Evolutionary conservation across 352 stramenopile genomes (phyloP), one percentile per base, ranked within the genome.

Genomic region (Peronosclerospora sorghi): DNA sequence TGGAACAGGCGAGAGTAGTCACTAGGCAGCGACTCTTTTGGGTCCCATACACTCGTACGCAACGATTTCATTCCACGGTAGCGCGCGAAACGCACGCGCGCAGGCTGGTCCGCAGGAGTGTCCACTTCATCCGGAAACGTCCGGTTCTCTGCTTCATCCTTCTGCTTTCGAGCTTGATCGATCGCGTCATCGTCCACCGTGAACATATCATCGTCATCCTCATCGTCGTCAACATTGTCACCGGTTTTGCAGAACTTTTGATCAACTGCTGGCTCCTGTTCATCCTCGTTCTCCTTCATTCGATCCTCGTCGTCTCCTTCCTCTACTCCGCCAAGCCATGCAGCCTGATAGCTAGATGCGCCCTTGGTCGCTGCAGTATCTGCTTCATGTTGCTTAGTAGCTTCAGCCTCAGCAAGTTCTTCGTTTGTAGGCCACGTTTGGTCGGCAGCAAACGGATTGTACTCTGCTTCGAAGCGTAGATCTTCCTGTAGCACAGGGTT

Each of bases 51-150:
- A 46, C 85, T 97, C 45, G 91, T 98, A 20, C 94, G 86, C 53
- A 99, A 96, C 36, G 73, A 96, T 66, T 98, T 97, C 35, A 99
- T 74, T 8, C 91, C 92, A 30, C 96, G 87, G 82, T 98, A 98
- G 5, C 78, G 78, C 13, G 79, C 79, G 47, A 92, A 90, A 24
- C 79, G 76, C 12, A 83, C 65, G 23, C 76, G 76, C 13, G 71
- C 79, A 23, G 67, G 53, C 10, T 67, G 63, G 32, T 92, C 77
- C 0, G 35, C 48, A 1, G 79, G 76, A 24, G 71, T 60, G 27
- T 92, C 79, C n/a, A 88, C 89, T 56, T 98, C 95, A 55, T 99
- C 95, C 0, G 95, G 95, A 54, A 98, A 98, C 9, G 85, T 65
- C 56, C 97, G 78, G 56, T 98, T 96, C 26, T 95, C 71, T 38